Evolutionary conservation across 352 stramenopile genomes (phyloP).

Genomic region (Paralagenidium karlingii): DNA sequence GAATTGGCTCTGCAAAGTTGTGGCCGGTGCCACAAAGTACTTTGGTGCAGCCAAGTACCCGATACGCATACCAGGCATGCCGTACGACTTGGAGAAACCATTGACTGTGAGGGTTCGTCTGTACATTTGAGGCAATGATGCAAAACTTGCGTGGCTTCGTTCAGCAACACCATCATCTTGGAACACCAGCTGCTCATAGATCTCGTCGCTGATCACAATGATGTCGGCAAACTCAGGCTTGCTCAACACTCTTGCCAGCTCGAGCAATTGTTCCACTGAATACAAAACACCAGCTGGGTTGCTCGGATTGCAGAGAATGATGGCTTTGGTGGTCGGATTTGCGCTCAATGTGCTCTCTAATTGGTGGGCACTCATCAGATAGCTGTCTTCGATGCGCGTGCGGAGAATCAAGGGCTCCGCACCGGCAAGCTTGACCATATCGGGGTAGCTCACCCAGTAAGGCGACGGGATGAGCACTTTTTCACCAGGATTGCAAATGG

Average conservation of each 20-base stretch:
- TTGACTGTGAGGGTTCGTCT: slow-evolving; percentile 91
- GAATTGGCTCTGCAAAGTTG: slow-evolving; percentile 92
- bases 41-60: slow-evolving; percentile 83
- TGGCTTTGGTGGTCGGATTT: slow-evolving; percentile 60
- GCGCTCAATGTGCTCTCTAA: slow-evolving; percentile 63
- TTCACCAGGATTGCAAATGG: slow-evolving; percentile 85
- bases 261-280: slow-evolving; percentile 22
- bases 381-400: slow-evolving; percentile 84
- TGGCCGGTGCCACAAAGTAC: slow-evolving; percentile 76
- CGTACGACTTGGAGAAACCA: slow-evolving; percentile 94
- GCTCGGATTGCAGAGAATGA: slow-evolving; percentile 95
- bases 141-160: slow-evolving; percentile 58
- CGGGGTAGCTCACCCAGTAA: slow-evolving; percentile 96
- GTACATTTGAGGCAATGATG: slow-evolving; percentile 73
- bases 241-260: slow-evolving; percentile 38
- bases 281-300: slow-evolving; percentile 90
- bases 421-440: slow-evolving; percentile 90
- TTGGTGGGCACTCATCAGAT: slow-evolving; percentile 78
- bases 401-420: slow-evolving; percentile 87
- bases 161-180: slow-evolving; percentile 55
- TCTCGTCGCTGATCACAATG: slow-evolving; percentile 89
- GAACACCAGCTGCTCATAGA: slow-evolving; percentile 95
- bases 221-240: slow-evolving; percentile 65
- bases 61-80: slow-evolving; percentile 93
- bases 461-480: slow-evolving; percentile 92